Evolutionary conservation across 108 stramenopile genomes (phyloP), one percentile per base, ranked within the genome.

Genomic region (Parietichytrium sp.): DNA sequence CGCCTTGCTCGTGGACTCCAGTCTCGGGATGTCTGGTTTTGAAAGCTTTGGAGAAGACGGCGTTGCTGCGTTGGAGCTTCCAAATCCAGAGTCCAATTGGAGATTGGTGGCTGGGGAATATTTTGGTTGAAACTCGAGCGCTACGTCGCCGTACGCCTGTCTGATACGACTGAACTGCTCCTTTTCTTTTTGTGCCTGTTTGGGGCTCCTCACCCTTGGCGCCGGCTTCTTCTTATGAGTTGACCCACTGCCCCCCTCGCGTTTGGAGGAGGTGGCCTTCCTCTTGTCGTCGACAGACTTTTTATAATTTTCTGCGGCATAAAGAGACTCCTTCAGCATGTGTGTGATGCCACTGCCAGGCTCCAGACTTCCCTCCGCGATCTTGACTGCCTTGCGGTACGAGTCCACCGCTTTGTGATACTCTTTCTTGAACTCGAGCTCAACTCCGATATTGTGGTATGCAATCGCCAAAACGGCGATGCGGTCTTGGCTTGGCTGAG

Each of bases 391-490:
- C 80, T 90, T 90, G 12, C 87, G 50, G 83, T 91, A 91, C 29
- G 87, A 86, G 25, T 54, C 47, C 31, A 91, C 31, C 16, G 81
- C 82, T 54, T 89, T 85, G 72, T 90, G 87, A 49, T 83, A 88
- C 51, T 79, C 83, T 52, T 89, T 89, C 3, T 91, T 77, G 55
- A 90, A 91, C 83, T 91, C 91, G 51, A 88, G 87, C 83, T 91
- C 91, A 51, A 91, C 91, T 30, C 90, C 91, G 48, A 91, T 88
- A 79, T 91, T 91, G 78, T 91, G 91, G 81, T 91, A 90, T 27
- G 91, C 90, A 48, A 91, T 90, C 6, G 86, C 89, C 29, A 91
- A 53, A 26, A 83, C 83, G 23, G 86, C 86, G 18, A 86, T 82
- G n/a, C 84, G 54, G 51, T 86, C 86, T 1, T 80, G 48, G 25